Evolutionary conservation across 306 rosid species (phyloP), one percentile per base, ranked within the genome.

Genomic region (Begonia peltatifolia): DNA sequence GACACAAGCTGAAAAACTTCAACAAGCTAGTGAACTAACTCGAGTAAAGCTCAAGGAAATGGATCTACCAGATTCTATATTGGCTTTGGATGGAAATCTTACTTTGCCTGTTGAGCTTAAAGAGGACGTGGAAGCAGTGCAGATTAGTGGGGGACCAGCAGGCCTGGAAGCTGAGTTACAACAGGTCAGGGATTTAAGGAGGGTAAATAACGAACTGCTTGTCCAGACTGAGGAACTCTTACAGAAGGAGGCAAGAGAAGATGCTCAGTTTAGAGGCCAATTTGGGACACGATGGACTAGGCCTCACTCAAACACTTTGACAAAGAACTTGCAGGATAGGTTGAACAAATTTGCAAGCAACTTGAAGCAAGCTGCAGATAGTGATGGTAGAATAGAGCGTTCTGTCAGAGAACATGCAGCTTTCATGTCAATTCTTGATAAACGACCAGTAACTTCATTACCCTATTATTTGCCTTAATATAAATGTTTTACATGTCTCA

Each of bases 121-220:
- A 68, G 99, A 90, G 73, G 96, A 86, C 50, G 93, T 90, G 66
- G 99, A 90, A 76, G 99, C 99, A 22, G 99, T 90, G 69, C 96
- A 90, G 78, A 77, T 90, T 56, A 72, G 95, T 75, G 99, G 95
- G 54, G 88, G 84, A 7, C 96, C 99, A 23, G 79, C 87, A 53
- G 96, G 88, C 55, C 76, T 90, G 81, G 99, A 90, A 68, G 76
- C 76, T 60, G 99, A 90, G 80, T 66, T 90, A 51, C 96, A 83
- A 71, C 99, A 90, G 70, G 92, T 90, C 35, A 81, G 62, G 70
- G 99, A 90, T 77, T 74, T 86, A 55, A 90, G 81, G 70, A 86
- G 95, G 74, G 99, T 86, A 58, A 90, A 90, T 70, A 83, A 87
- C 66, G 99, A 90, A 63, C 60, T 86, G 68, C 60, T 90, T 55